Evolutionary conservation across 768 basidiomycete genomes (phyloP).

Genomic region (Hydnomerulius pinastri): DNA sequence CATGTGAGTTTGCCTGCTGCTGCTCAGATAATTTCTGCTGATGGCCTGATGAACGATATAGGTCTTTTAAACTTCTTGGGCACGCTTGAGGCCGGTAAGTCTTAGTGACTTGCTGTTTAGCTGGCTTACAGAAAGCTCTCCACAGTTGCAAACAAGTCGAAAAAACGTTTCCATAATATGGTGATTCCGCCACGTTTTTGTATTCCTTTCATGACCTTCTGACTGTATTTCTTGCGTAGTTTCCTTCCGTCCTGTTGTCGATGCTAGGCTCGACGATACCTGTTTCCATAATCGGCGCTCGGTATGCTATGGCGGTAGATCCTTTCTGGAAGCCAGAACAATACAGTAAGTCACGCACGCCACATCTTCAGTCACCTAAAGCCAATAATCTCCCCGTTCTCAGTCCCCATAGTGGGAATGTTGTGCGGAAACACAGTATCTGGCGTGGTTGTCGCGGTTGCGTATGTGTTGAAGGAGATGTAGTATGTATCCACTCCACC

Average conservation of each 20-base stretch:
- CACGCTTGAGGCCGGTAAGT: conserved; percentile 72
- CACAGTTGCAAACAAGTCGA: conserved; percentile 76
- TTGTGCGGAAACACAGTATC: conserved; percentile 80
- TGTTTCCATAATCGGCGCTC: conserved; percentile 72
- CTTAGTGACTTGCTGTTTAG: not conserved
- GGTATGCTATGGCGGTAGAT: conserved; percentile 71
- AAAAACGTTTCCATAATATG: conserved; percentile 73
- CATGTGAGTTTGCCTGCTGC: conserved; percentile 50
- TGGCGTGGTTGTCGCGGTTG: conserved; percentile 69
- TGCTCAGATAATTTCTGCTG: not conserved
- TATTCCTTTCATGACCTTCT: not conserved
- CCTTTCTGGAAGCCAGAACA: conserved; percentile 87
- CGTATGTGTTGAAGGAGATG: conserved; percentile 74
- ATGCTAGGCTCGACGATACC: conserved; percentile 81
- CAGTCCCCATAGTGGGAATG: conserved; percentile 87
- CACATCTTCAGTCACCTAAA: not conserved
- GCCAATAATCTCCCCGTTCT: conserved; percentile 3
- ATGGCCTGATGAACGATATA: conserved; percentile 21
- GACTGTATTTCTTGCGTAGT: conserved; percentile 36
- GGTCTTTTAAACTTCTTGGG: conserved; percentile 76
- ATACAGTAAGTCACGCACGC: conserved; percentile 53
- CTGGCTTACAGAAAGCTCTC: not conserved
- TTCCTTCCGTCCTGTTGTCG: conserved; percentile 61
- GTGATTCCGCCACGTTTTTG: conserved; percentile 36
- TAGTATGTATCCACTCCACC: conserved; percentile 45